Conservation (phyloP, 2,329 filamentous ascomycete species). For the Metarhizium anisopliae region DNA sequence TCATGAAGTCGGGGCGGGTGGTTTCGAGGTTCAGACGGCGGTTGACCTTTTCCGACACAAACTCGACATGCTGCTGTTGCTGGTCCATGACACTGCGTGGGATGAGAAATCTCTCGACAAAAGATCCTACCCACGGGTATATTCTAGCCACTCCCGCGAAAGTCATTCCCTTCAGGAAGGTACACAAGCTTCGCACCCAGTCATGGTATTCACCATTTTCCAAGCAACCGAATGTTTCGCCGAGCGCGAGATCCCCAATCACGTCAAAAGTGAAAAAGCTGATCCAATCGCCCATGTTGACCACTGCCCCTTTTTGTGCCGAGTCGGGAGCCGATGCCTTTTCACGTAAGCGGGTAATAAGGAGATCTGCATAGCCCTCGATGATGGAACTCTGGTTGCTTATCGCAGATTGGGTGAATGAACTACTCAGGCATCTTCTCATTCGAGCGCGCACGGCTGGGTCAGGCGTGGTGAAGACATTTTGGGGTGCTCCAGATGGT, state of each 20-base stretch:
- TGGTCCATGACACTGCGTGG: background rate
- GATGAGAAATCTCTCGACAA: background rate
- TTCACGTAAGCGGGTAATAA: background rate
- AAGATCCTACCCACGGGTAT: background rate
- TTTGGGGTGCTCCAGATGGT: background rate
- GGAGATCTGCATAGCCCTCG: background rate
- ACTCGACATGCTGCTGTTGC: background rate
- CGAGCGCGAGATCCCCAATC: conserved; percentile 17
- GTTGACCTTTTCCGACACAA: background rate
- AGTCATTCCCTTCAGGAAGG: conserved; percentile 2
- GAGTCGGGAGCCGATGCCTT: background rate
- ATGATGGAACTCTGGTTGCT: background rate
- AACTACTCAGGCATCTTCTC: background rate
- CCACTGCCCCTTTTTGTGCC: background rate
- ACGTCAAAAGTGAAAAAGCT: conserved; percentile 16
- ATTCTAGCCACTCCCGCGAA: background rate
- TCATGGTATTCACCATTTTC: conserved; percentile 13
- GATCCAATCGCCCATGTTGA: conserved; percentile 14
- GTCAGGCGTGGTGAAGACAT: background rate
- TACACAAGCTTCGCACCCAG: conserved; percentile 13
- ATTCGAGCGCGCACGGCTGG: background rate
- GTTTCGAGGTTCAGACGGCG: background rate
- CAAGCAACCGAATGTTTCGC: conserved; percentile 15
- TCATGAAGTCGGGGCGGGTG: background rate
- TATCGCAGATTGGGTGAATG: background rate